Evolutionary conservation across 106 monocot species (phyloP).

Genomic region (Dendrobium nobile): DNA sequence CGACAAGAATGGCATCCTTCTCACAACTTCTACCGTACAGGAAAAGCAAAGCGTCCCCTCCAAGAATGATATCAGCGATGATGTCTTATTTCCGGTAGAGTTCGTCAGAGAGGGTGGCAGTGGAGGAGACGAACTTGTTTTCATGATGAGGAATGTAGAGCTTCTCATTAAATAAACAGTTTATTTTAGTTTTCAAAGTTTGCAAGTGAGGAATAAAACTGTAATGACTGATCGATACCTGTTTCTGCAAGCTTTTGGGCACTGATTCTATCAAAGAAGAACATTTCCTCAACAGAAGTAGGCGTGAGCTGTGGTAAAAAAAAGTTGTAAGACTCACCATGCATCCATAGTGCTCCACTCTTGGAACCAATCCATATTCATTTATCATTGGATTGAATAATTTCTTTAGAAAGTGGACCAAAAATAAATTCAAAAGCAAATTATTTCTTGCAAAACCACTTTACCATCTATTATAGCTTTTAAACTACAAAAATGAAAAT

Average conservation of each 20-base stretch:
- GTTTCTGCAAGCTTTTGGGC: conserved; percentile 79
- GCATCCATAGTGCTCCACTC: too few species aligned
- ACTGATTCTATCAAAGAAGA: conserved; percentile 67
- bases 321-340: too few species aligned
- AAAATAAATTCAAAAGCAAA: too few species aligned
- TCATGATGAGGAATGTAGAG: not conserved
- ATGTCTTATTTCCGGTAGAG: conserved; percentile 13
- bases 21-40: conserved; percentile 14
- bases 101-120: not conserved
- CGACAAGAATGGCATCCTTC: conserved; percentile 24
- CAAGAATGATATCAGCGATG: conserved; percentile 16
- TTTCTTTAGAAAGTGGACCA: too few species aligned
- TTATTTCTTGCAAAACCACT: too few species aligned
- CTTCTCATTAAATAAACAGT: conserved; percentile 1
- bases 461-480: too few species aligned
- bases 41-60: conserved; percentile 38
- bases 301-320: too few species aligned
- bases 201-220: not conserved
- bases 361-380: too few species aligned
- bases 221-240: conserved; percentile 27
- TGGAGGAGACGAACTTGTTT: conserved; percentile 3
- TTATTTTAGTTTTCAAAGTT: not conserved
- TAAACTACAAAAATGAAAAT: too few species aligned
- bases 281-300: conserved; percentile 73
- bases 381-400: too few species aligned